Evolutionary conservation across 805 yeast genomes (phyloP), one percentile per base, ranked within the genome.

Genomic region (Candida pseudoglaebosa): DNA sequence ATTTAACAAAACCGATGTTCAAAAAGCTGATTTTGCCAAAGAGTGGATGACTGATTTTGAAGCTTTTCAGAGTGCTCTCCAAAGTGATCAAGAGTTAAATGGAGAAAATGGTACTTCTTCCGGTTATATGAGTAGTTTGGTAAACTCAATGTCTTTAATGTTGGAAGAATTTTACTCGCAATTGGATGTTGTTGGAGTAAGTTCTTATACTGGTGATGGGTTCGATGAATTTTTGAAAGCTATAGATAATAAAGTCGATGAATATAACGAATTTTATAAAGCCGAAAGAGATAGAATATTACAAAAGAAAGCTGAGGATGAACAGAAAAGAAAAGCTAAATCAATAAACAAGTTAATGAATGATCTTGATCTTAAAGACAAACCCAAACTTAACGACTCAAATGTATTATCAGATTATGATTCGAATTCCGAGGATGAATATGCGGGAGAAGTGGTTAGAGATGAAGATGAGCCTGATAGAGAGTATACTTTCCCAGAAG

Each of bases 11-110:
- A 85, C 93, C 2, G 99, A 93, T 64, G 90, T 84, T 4, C 70
- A 82, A 49, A 82, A 83, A 42, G 86, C 95, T 0, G 82, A 77
- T 36, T 89, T 90, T 65, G 97, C 96, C 16, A 81, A 79, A 54
- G 95, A 87, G 48, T 93, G 99, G 99, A 88, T 93, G 97, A 77
- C 82, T 2, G 99, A 93, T 63, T 93, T 93, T 60, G 97, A 91
- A 60, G 72, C 79, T 12, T 93, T 93, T 70, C 98, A 91, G 61
- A 66, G 62, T 16, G 95, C 95, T 1, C 66, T 91, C 40, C 71
- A 73, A 46, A 70, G 71, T 22, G 84, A 83, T 56, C 79, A 80
- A 43, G 89, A 84, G 34, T 62, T 76, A 36, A 82, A 77, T 47
- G 83, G 80, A 26, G 79, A 74, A 37, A 77, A 74, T 17, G 73